These are phyloP conservation scores for Isochrysis galbana DNA, from an alignment of 78 protist species.

Conservation along the genomic window DNA sequence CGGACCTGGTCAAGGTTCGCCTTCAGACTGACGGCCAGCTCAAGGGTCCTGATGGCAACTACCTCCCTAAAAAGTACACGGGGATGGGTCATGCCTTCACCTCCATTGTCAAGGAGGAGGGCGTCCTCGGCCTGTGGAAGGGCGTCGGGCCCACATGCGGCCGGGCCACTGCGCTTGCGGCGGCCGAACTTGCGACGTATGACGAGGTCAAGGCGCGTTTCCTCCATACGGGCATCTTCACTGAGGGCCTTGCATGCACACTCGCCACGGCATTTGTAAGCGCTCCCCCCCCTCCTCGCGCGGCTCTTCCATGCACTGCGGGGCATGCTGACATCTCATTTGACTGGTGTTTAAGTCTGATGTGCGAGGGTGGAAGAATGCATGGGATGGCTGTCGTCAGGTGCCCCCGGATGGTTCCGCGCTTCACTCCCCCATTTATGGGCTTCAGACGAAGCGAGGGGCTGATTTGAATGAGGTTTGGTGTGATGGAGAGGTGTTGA, in stretches of 20 bases:
- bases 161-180: constrained; percentile 29
- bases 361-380: too few species aligned
- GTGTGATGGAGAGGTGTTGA: too few species aligned
- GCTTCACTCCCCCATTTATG: too few species aligned
- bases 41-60: not conserved
- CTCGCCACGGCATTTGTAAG: too few species aligned
- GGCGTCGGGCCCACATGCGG: constrained; percentile 27
- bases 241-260: not conserved
- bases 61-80: not conserved
- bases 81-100: constrained; percentile 13
- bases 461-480: too few species aligned
- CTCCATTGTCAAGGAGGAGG: not conserved
- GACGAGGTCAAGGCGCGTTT: constrained; percentile 8
- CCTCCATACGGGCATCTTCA: not conserved
- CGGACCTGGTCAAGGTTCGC: constrained; percentile 11
- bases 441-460: too few species aligned
- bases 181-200: constrained; percentile 37
- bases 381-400: too few species aligned
- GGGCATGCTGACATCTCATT: too few species aligned
- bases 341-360: too few species aligned
- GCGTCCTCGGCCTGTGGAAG: constrained; percentile 1
- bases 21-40: constrained; percentile 13
- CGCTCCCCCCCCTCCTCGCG: too few species aligned
- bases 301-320: too few species aligned
- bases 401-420: too few species aligned